phyloP scores from a whole-genome alignment of 1,284 basidiomycete genomes.

The Pyrrhoderma noxium region DNA sequence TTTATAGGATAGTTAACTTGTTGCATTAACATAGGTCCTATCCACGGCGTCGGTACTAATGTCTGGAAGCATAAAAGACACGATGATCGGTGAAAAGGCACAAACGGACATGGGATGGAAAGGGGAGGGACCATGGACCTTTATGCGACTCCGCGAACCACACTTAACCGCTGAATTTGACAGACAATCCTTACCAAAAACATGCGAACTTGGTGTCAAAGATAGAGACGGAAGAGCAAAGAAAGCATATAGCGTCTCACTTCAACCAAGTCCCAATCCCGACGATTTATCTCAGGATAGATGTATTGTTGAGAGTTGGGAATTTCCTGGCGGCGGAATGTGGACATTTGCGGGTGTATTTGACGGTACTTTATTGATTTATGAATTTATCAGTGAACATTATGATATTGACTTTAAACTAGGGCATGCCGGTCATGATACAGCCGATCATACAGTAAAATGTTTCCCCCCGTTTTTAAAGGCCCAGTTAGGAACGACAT shows the following conservation, averaged over 20 bases:
- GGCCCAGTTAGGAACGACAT: too few species aligned
- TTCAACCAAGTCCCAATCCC: conserved; percentile 8
- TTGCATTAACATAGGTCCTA: too few species aligned
- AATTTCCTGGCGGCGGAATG: conserved; percentile 32
- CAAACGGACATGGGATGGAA: conserved; percentile 11
- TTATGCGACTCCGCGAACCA: conserved; percentile 5
- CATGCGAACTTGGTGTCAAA: background rate
- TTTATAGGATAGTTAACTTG: too few species aligned
- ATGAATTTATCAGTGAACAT: too few species aligned
- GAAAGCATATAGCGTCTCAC: conserved; percentile 7
- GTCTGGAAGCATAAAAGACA: too few species aligned
- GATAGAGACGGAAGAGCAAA: background rate
- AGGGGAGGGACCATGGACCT: conserved; percentile 7
- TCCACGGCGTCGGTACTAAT: too few species aligned
- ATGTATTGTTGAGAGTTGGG: conserved; percentile 49
- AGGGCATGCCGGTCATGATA: conserved; percentile 7
- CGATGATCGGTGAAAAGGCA: background rate
- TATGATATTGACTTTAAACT: background rate
- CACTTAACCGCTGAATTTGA: conserved; percentile 7
- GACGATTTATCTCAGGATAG: conserved; percentile 26
- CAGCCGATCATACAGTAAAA: too few species aligned
- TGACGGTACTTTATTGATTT: conserved; percentile 39
- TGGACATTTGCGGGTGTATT: conserved; percentile 66
- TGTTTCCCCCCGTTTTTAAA: too few species aligned
- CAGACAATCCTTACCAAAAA: background rate